These are phyloP conservation scores for Salix viminalis DNA, from an alignment of 345 rosid genomes.

Conservation along the genomic window DNA sequence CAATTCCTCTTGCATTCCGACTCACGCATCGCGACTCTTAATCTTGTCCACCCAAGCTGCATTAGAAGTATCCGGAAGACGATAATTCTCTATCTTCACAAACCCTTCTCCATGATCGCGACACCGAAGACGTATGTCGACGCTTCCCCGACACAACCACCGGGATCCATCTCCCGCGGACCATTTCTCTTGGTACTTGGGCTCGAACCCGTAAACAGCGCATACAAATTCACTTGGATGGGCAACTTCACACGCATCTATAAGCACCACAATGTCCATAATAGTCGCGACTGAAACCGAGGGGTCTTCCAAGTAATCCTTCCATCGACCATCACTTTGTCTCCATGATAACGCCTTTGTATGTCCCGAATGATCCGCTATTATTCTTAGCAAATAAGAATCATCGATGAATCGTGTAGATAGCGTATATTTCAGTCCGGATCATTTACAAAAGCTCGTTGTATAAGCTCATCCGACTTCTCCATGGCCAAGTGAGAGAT, in stretches of 20 bases:
- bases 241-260: background rate
- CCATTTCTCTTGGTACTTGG: conserved; percentile 4
- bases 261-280: conserved; percentile 16
- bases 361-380: background rate
- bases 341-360: background rate
- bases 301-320: background rate
- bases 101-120: background rate
- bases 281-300: background rate
- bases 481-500: too few species aligned
- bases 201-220: conserved; percentile 7
- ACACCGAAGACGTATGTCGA: background rate
- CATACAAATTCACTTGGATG: background rate
- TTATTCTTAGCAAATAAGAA: background rate
- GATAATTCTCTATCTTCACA: background rate
- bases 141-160: conserved; percentile 10
- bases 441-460: background rate
- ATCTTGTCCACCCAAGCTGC: background rate
- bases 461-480: too few species aligned
- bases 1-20: too few species aligned
- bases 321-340: background rate
- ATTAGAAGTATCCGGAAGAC: background rate
- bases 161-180: background rate
- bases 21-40: background rate
- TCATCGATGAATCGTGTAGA: background rate
- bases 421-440: background rate